Evolutionary conservation across 208 protist genomes (phyloP), one percentile per base, ranked within the genome.

Genomic region (Trypanosoma lewisi): DNA sequence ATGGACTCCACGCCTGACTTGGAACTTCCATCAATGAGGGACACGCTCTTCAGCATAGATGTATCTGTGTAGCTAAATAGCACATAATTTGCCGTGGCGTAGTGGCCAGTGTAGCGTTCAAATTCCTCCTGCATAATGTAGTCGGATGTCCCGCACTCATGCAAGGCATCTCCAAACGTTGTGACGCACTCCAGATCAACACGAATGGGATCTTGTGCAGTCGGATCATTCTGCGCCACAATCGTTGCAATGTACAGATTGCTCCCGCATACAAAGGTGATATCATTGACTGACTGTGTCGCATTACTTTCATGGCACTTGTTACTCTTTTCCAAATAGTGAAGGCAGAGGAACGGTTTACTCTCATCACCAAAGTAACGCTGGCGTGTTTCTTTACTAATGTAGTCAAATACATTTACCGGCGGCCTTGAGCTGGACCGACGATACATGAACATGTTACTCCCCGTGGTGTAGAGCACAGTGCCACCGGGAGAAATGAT

Each of bases 71-170:
- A 91, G 53, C 71, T 83, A 69, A 84, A 91, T 12, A 93, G 12
- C 17, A 92, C 54, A 63, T 84, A 82, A 21, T 73, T 63, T n/a
- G 76, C 71, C n/a, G 78, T 87, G 11, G 89, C 76, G 44, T 83
- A 94, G 65, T 95, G 89, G 11, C 87, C 91, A 14, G 88, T 95
- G 69, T 84, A 93, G 27, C 91, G 81, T 49, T 59, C 63, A 57
- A 97, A 97, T 62, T 97, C 93, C 58, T 97, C 93, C 52, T 97
- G 93, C 34, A 95, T 88, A 23, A 96, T 92, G 72, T 93, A 97
- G 66, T 95, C 89, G 0, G 93, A 83, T 27, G 85, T 75, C 42
- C 93, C 93, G 67, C 75, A 85, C 57, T 83, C 76, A 67, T 84
- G 84, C 30, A 69, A 64, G 17, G 67, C 74, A 63, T 87, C 78